Evolutionary conservation across 345 rosid genomes (phyloP).

Genomic region (Sisymbrium irio): DNA sequence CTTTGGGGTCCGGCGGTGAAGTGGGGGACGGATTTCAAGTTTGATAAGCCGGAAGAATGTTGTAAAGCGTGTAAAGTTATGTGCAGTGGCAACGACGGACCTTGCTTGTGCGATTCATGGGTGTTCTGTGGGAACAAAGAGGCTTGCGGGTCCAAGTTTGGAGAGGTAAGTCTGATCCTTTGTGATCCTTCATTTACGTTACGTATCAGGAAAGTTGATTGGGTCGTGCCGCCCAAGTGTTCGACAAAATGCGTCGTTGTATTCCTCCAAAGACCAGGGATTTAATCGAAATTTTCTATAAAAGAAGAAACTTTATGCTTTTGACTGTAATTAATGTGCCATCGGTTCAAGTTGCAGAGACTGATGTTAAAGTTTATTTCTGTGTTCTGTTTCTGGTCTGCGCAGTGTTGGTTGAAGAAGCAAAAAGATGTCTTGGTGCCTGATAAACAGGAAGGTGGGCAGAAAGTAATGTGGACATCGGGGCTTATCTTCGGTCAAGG

Average conservation of each 20-base stretch:
- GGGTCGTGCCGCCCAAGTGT: neutral
- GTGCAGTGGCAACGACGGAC: slow-evolving; percentile 86
- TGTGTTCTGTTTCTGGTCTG: slow-evolving; percentile 9
- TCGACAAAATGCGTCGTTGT: slow-evolving; percentile 19
- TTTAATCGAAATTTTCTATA: neutral
- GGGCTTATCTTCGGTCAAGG: slow-evolving; percentile 92
- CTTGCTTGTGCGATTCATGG: slow-evolving; percentile 97
- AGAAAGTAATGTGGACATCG: slow-evolving; percentile 79
- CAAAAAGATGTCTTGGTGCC: slow-evolving; percentile 75
- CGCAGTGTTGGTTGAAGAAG: slow-evolving; percentile 97
- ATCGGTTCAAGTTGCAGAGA: slow-evolving; percentile 7
- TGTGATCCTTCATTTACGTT: neutral
- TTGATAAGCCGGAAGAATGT: slow-evolving; percentile 64
- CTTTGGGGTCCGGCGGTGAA: slow-evolving; percentile 97
- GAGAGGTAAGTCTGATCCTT: slow-evolving; percentile 59
- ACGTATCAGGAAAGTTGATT: neutral
- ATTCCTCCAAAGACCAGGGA: neutral
- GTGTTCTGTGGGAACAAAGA: slow-evolving; percentile 78
- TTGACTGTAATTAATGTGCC: neutral
- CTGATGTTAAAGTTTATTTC: neutral
- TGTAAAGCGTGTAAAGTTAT: slow-evolving; percentile 85
- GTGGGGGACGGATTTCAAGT: slow-evolving; percentile 95
- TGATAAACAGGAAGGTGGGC: slow-evolving; percentile 58
- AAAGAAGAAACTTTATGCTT: neutral
- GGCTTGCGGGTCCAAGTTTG: slow-evolving; percentile 79